Conservation (phyloP, 805 yeast genomes). For the Candida nitratophila region DNA sequence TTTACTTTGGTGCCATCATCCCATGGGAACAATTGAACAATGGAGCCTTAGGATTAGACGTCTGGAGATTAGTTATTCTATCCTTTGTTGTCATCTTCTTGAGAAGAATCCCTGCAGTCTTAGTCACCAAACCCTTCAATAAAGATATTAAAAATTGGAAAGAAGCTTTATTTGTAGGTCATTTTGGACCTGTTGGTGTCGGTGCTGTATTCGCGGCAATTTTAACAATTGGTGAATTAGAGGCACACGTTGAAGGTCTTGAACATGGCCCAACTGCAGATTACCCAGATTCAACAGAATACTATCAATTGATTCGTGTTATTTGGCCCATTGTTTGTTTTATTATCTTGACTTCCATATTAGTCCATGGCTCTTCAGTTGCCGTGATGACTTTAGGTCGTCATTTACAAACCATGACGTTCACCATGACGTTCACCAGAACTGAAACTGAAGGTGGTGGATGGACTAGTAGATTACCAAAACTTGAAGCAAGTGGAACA, state of each 20-base stretch:
- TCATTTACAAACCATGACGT: slow-evolving; percentile 84
- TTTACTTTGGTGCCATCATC: slow-evolving; percentile 62
- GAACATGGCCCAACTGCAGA: slow-evolving; percentile 26
- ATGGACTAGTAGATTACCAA: slow-evolving; percentile 84
- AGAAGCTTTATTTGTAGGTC: slow-evolving; percentile 67
- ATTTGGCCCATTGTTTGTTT: slow-evolving; percentile 50
- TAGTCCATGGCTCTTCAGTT: slow-evolving; percentile 58
- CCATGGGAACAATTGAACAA: slow-evolving; percentile 63
- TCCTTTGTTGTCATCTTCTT: slow-evolving; percentile 45
- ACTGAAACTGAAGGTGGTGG: slow-evolving; percentile 48
- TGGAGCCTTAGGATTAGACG: slow-evolving; percentile 34
- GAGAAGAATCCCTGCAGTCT: slow-evolving; percentile 49
- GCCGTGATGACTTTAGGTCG: slow-evolving; percentile 66
- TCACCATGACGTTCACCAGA: slow-evolving; percentile 83
- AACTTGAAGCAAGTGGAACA: slow-evolving; percentile 62
- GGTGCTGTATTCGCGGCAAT: slow-evolving; percentile 31
- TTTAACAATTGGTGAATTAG: slow-evolving; percentile 26
- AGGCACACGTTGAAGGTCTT: slow-evolving; percentile 29
- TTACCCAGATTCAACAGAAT: slow-evolving; percentile 20
- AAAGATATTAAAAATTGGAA: slow-evolving; percentile 59
- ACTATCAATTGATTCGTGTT: slow-evolving; percentile 24
- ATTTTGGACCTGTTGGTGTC: slow-evolving; percentile 69
- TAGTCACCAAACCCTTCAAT: slow-evolving; percentile 47
- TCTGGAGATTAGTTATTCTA: slow-evolving; percentile 46
- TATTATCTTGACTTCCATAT: slow-evolving; percentile 44